Evolutionary conservation across 192 early-diverging fungal genomes (phyloP).

Genomic region (Entomortierella beljakovae): DNA sequence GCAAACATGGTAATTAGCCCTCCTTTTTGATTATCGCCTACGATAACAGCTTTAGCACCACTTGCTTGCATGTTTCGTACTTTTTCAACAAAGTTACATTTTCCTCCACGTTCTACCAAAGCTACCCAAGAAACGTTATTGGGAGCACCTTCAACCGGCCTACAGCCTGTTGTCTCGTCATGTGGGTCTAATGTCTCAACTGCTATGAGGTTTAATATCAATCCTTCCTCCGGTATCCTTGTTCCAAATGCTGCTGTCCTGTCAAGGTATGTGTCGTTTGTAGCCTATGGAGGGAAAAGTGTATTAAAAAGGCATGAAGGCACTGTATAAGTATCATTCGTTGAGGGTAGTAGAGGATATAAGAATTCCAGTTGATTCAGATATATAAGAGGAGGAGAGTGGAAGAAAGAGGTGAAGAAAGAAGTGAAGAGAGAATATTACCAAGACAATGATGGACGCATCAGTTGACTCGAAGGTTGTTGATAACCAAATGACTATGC

Average conservation of each 20-base stretch:
- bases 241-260: constrained; percentile 89
- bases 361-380: not conserved
- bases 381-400: not conserved
- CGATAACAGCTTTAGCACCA: constrained; percentile 87
- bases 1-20: constrained; percentile 91
- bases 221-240: constrained; percentile 74
- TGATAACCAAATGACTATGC: constrained; percentile 36
- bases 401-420: not conserved
- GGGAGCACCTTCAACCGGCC: constrained; percentile 44
- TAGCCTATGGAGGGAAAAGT: constrained; percentile 47
- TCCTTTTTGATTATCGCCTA: constrained; percentile 81
- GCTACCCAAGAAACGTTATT: constrained; percentile 80
- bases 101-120: constrained; percentile 83
- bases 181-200: constrained; percentile 60
- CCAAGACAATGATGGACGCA: constrained; percentile 40
- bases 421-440: not conserved
- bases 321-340: not conserved
- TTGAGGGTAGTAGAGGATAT: not conserved
- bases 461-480: constrained; percentile 43
- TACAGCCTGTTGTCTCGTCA: constrained; percentile 69
- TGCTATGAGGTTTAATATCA: constrained; percentile 73
- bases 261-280: constrained; percentile 68
- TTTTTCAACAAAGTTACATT: constrained; percentile 91
- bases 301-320: not conserved
- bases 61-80: constrained; percentile 89